Percentiles rank a stretch among this genome's conserved stretches.
These are phyloP conservation scores for Phaseolus lunatus DNA, from an alignment of 306 rosid genomes.

Conservation along the genomic window DNA sequence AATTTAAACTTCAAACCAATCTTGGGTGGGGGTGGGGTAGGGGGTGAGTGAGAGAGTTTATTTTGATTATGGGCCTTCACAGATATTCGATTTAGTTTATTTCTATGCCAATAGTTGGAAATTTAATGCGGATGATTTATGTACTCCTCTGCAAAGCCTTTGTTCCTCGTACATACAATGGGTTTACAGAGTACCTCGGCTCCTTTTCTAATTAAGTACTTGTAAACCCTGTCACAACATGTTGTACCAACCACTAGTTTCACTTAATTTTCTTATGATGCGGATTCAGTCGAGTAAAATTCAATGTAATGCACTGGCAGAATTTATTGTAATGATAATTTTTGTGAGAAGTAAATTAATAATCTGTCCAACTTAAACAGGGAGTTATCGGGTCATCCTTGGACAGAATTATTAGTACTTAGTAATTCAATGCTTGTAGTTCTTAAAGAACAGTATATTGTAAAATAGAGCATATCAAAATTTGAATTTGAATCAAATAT, in stretches of 20 bases:
- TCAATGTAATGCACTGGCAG: slow-evolving; percentile 23
- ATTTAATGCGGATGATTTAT: slow-evolving; percentile 17
- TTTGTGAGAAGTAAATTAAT: slow-evolving; percentile 27
- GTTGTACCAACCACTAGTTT: slow-evolving; percentile 23
- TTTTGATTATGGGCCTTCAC: slow-evolving; percentile 18
- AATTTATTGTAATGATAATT: slow-evolving; percentile 20
- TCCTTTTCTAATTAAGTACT: slow-evolving; percentile 8
- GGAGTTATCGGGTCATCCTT: slow-evolving; percentile 6
- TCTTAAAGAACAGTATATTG: slow-evolving; percentile 12
- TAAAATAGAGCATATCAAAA: slow-evolving; percentile 24
- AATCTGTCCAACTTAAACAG: slow-evolving; percentile 15
- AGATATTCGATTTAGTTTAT: background rate
- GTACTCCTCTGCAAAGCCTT: slow-evolving; percentile 11
- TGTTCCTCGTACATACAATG: background rate
- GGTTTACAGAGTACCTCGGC: background rate
- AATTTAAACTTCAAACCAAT: background rate
- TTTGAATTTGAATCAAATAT: slow-evolving; percentile 36
- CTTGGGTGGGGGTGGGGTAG: background rate
- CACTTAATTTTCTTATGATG: slow-evolving; percentile 22
- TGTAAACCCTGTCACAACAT: slow-evolving; percentile 22
- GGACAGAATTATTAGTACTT: slow-evolving; percentile 8
- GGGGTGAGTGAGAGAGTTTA: background rate
- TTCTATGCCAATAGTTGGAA: slow-evolving; percentile 33
- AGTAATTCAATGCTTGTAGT: slow-evolving; percentile 15
- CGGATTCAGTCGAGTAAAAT: slow-evolving; percentile 15